These are phyloP conservation scores for Neofusicoccum ribis DNA, from an alignment of 2,329 filamentous ascomycete species.

Conservation along the genomic window DNA sequence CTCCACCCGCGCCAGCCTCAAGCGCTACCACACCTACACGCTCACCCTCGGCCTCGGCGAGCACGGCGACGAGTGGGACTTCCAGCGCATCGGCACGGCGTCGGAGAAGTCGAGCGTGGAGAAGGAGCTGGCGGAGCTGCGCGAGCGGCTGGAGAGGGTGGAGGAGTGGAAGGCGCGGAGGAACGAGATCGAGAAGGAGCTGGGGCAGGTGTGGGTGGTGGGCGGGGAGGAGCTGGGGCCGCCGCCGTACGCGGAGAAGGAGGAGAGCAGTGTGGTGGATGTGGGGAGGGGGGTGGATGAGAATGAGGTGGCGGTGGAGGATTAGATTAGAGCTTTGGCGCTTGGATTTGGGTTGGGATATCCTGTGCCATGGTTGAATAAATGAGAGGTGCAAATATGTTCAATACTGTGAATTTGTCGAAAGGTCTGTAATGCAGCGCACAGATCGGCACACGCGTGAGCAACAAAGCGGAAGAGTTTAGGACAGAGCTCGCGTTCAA, in stretches of 20 bases:
- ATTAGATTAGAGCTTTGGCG: background rate
- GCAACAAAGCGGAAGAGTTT: too few relatives aligned
- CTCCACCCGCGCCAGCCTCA: constrained; percentile 88
- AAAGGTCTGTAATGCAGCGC: too few relatives aligned
- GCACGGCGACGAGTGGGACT: constrained; percentile 83
- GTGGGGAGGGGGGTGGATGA: constrained; percentile 15
- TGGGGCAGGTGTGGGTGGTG: constrained; percentile 65
- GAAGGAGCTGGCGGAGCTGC: constrained; percentile 82
- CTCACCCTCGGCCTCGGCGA: constrained; percentile 80
- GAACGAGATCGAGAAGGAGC: constrained; percentile 78
- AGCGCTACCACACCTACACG: constrained; percentile 93
- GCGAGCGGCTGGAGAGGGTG: constrained; percentile 76
- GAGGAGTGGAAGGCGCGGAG: constrained; percentile 78
- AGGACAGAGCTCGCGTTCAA: too few relatives aligned
- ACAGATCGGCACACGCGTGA: too few relatives aligned
- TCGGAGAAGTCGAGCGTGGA: constrained; percentile 92
- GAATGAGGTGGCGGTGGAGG: constrained; percentile 8
- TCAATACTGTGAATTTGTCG: too few relatives aligned
- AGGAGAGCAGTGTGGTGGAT: background rate
- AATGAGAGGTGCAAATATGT: too few relatives aligned
- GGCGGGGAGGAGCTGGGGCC: constrained; percentile 41
- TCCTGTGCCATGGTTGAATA: too few relatives aligned
- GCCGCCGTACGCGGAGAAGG: constrained; percentile 35
- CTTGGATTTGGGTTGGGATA: too few relatives aligned
- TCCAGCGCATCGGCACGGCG: constrained; percentile 90